A percentile compares a stretch with the other conserved stretches of the same genome.
Conservation (phyloP, 1,139 yeast species). For the Geotrichum fermentans region DNA sequence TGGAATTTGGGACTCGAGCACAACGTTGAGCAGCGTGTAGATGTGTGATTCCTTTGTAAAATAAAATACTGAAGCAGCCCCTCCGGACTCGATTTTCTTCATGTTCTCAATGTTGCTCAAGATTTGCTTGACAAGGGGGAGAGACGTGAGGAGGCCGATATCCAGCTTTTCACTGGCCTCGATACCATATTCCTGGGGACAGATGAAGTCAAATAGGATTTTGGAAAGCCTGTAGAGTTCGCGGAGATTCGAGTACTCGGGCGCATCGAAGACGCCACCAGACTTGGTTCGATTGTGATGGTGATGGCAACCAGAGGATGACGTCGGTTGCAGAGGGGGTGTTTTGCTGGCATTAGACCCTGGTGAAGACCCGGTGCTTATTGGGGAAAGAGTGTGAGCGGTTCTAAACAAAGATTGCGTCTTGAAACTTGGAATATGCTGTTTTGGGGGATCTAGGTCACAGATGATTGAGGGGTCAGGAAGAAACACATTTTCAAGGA, state of each 20-base stretch:
- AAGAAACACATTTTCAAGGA: slow-evolving; percentile 74
- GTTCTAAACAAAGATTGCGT: not conserved
- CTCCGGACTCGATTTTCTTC: slow-evolving; percentile 68
- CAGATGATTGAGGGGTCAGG: slow-evolving; percentile 48
- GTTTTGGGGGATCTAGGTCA: slow-evolving; percentile 32
- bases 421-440: slow-evolving; percentile 41
- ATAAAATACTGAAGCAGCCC: slow-evolving; percentile 68
- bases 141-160: slow-evolving; percentile 87
- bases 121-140: slow-evolving; percentile 89
- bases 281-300: slow-evolving; percentile 17
- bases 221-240: slow-evolving; percentile 87
- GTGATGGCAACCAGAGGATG: not conserved
- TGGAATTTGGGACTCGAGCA: slow-evolving; percentile 91
- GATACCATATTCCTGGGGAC: slow-evolving; percentile 98
- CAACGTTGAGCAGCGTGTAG: slow-evolving; percentile 82
- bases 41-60: slow-evolving; percentile 97
- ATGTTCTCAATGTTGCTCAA: slow-evolving; percentile 74
- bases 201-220: slow-evolving; percentile 90
- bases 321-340: not conserved
- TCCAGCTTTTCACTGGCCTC: slow-evolving; percentile 93
- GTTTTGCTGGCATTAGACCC: not conserved
- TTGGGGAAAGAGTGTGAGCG: not conserved
- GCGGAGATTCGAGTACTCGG: slow-evolving; percentile 72
- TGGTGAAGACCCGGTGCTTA: not conserved
- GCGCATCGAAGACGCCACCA: slow-evolving; percentile 59